These are phyloP conservation scores for Prototheca stagnorum DNA, from an alignment of 163 green algal species.

Conservation along the genomic window DNA sequence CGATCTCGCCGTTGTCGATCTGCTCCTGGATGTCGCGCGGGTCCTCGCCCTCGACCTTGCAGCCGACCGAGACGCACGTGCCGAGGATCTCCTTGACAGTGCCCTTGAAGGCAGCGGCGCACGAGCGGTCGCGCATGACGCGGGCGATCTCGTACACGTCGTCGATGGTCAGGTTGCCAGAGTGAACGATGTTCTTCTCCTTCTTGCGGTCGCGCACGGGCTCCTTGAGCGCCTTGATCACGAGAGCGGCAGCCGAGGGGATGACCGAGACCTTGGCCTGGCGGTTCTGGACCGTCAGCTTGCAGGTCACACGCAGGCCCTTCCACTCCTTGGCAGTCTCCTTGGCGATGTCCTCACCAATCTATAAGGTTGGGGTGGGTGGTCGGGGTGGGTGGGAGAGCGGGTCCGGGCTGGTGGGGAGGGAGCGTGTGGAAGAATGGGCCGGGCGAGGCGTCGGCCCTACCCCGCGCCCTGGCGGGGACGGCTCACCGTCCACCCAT, in stretches of 20 bases:
- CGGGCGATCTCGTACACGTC: constrained; percentile 93
- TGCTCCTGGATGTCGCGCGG: constrained; percentile 74
- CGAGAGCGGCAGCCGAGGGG: constrained; percentile 79
- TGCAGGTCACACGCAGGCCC: constrained; percentile 92
- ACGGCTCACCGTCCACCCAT: too few relatives aligned
- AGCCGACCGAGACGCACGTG: constrained; percentile 84
- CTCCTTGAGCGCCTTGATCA: constrained; percentile 99
- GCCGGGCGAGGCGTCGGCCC: not conserved
- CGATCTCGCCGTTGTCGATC: constrained; percentile 10
- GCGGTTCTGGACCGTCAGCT: constrained; percentile 97
- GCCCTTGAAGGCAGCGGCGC: constrained; percentile 68
- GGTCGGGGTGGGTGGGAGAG: not conserved
- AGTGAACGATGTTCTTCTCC: constrained; percentile 99
- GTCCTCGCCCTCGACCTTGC: constrained; percentile 88
- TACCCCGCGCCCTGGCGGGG: not conserved
- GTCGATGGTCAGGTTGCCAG: constrained; percentile 83
- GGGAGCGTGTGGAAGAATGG: not conserved
- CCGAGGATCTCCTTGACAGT: constrained; percentile 98
- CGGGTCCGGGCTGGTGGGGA: not conserved
- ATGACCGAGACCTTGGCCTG: constrained; percentile 95
- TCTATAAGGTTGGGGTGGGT: constrained; percentile 4
- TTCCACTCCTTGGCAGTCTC: constrained; percentile 99
- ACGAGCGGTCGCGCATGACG: constrained; percentile 82
- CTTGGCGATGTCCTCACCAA: constrained; percentile 98
- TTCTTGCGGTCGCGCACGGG: constrained; percentile 93